phyloP scores from a whole-genome alignment of 345 rosid genomes.

The Linum tenue region DNA sequence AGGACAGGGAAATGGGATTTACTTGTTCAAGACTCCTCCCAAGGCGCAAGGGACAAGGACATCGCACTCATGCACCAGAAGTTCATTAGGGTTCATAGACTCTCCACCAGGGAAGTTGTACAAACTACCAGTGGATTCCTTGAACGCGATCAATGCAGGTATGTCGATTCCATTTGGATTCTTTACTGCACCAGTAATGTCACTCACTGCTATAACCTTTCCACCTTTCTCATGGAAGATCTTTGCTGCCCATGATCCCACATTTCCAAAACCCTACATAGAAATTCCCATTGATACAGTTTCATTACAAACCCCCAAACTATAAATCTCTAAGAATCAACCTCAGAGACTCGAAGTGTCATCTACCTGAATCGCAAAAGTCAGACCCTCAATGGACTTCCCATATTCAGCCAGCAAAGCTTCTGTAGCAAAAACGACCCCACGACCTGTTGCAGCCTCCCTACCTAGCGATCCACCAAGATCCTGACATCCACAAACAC shows the following conservation, averaged over 20 bases:
- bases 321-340: no score
- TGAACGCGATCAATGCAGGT: constrained; percentile 46
- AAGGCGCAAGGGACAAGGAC: constrained; percentile 94
- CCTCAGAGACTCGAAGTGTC: no score
- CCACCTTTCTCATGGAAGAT: constrained; percentile 90
- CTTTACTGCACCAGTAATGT: constrained; percentile 82
- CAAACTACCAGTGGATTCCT: constrained; percentile 53
- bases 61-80: constrained; percentile 88
- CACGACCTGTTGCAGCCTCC: constrained; percentile 98
- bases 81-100: constrained; percentile 46
- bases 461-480: constrained; percentile 98
- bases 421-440: constrained; percentile 79
- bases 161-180: constrained; percentile 75
- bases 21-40: constrained; percentile 95
- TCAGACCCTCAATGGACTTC: constrained; percentile 63
- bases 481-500: constrained; percentile 41
- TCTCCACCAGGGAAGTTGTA: constrained; percentile 67
- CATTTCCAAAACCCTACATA: constrained; percentile 87
- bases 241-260: constrained; percentile 89
- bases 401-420: constrained; percentile 88
- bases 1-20: constrained; percentile 1
- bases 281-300: neutral
- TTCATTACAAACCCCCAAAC: no score
- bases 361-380: constrained; percentile 80
- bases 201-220: constrained; percentile 84